Evolutionary conservation across 768 basidiomycete species (phyloP).

Genomic region (Tulasnella calospora): DNA sequence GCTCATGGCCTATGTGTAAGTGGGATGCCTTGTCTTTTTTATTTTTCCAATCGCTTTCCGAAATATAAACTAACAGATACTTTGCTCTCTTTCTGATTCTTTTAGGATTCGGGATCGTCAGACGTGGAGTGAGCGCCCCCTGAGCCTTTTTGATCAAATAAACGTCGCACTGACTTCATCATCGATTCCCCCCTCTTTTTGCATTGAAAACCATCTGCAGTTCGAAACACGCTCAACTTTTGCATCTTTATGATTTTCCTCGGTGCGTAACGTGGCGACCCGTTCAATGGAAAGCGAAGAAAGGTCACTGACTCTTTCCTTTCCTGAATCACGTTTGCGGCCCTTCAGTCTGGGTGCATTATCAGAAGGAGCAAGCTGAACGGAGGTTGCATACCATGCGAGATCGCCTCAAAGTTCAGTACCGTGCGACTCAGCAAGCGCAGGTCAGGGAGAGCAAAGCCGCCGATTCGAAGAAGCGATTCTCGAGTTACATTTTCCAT

Average conservation of each 20-base stretch:
- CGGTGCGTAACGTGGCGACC: not conserved
- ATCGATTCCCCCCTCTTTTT: too few relatives aligned
- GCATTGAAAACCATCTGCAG: not conserved
- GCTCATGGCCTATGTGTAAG: constrained; percentile 1
- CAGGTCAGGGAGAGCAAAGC: constrained; percentile 71
- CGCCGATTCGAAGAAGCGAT: constrained; percentile 35
- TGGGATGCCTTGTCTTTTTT: not conserved
- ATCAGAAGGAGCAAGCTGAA: constrained; percentile 61
- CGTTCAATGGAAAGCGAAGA: constrained; percentile 57
- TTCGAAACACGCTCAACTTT: constrained; percentile 12
- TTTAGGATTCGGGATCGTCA: constrained; percentile 9
- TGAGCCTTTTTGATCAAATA: too few relatives aligned
- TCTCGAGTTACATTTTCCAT: constrained; percentile 50
- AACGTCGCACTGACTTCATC: too few relatives aligned
- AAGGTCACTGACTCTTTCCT: constrained; percentile 53
- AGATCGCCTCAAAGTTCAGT: constrained; percentile 62
- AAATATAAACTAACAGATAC: too few relatives aligned
- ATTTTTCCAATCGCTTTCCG: too few relatives aligned
- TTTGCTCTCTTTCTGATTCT: too few relatives aligned
- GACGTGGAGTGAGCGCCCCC: constrained; percentile 9
- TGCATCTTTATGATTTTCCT: constrained; percentile 53
- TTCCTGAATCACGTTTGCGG: constrained; percentile 63
- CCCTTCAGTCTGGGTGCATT: constrained; percentile 43
- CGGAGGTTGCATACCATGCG: constrained; percentile 63
- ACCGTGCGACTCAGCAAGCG: constrained; percentile 52